Evolutionary conservation across 2,329 filamentous ascomycete species (phyloP).

Genomic region (Venturia carpophila): DNA sequence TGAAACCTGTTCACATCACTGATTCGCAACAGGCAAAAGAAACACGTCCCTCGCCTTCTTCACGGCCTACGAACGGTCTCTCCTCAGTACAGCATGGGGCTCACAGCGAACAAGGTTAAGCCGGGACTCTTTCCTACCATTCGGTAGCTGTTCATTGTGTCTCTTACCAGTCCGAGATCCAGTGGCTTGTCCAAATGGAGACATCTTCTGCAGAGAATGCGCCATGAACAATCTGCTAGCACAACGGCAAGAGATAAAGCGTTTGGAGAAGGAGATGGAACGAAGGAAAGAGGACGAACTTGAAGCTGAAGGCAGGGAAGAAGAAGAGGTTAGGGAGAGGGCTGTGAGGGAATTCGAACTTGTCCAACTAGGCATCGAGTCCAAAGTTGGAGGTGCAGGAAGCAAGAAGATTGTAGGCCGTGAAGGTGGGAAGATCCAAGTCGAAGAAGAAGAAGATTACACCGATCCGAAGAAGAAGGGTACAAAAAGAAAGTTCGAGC

Average conservation of each 20-base stretch:
- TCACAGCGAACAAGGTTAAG: constrained; percentile 74
- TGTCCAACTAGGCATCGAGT: constrained; percentile 57
- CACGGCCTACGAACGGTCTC: constrained; percentile 79
- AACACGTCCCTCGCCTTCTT: constrained; percentile 92
- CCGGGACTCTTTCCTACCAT: constrained; percentile 86
- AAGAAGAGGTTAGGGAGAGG: constrained; percentile 61
- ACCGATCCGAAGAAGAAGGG: constrained; percentile 30
- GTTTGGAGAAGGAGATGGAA: constrained; percentile 60
- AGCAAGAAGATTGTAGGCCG: constrained; percentile 33
- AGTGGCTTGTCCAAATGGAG: constrained; percentile 73
- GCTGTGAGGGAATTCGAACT: constrained; percentile 78
- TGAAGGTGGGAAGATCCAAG: constrained; percentile 30
- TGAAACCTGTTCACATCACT: background rate
- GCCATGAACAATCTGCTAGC: constrained; percentile 83
- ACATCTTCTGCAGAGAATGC: constrained; percentile 94
- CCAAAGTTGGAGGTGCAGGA: background rate
- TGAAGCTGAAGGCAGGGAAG: constrained; percentile 51
- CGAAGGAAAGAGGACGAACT: constrained; percentile 53
- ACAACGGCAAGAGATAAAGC: constrained; percentile 85
- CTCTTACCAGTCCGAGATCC: constrained; percentile 73
- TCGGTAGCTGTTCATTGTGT: constrained; percentile 82
- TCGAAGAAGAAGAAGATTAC: constrained; percentile 25
- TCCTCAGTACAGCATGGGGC: constrained; percentile 76
- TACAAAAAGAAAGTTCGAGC: constrained; percentile 70
- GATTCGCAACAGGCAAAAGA: constrained; percentile 48